Conservation (phyloP, 306 rosid genomes). For the Malus sieversii region DNA sequence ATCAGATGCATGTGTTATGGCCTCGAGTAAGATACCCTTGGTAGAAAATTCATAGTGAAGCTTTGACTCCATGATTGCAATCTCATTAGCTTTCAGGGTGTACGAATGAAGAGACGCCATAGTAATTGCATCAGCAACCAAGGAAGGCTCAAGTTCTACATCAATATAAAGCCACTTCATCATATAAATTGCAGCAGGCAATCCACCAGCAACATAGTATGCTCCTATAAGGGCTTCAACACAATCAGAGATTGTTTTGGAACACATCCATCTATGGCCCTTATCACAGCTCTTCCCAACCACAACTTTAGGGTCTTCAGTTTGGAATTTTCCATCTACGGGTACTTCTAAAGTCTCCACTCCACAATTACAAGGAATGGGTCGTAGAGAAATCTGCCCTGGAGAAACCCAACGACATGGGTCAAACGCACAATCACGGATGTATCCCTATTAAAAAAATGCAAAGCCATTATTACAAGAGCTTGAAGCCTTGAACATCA, state of each 20-base stretch:
- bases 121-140: conserved; percentile 59
- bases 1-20: conserved; percentile 67
- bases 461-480: not conserved
- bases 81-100: conserved; percentile 47
- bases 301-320: conserved; percentile 61
- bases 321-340: conserved; percentile 48
- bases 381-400: conserved; percentile 52
- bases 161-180: conserved; percentile 83
- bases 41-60: conserved; percentile 59
- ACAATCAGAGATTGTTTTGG: conserved; percentile 84
- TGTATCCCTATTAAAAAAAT: conserved; percentile 54
- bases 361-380: conserved; percentile 65
- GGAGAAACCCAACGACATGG: conserved; percentile 98
- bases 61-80: conserved; percentile 58
- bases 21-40: conserved; percentile 80
- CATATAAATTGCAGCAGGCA: conserved; percentile 61
- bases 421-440: conserved; percentile 81
- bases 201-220: conserved; percentile 72
- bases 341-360: conserved; percentile 83
- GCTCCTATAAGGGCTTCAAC: conserved; percentile 95
- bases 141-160: conserved; percentile 56
- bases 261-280: conserved; percentile 91
- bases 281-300: conserved; percentile 78
- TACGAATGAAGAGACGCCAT: conserved; percentile 51
- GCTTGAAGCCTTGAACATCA: not conserved